Base-by-base conservation (phyloP, 2,329 filamentous ascomycete genomes). In the Fusarium gaditjirri region DNA sequence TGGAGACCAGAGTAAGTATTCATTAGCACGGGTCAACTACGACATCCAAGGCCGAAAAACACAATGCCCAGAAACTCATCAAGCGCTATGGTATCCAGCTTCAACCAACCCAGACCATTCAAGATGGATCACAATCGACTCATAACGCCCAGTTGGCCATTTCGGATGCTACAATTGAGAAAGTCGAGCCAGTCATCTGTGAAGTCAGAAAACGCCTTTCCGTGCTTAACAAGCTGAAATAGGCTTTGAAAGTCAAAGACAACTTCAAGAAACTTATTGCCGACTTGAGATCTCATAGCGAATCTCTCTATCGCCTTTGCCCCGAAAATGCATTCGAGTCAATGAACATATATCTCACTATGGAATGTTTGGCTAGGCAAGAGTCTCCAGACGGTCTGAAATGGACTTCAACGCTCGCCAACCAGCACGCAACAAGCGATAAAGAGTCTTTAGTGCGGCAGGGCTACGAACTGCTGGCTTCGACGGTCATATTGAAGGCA, bases 341-440 rank as follows among this genome's bases (percentile, higher is more conserved):
- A 0, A 44, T 44, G 43, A 44, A 44, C 43, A 27, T 27, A 10
- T 44, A 44, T 21, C 43, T 44, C 17, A 27, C 43, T 7, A 27
- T 27, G 25, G 43, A 44, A 13, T 44, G 43, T 4, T 3, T 44
- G 25, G 43, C 43, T 3, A 14, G 17, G 4, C 43, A 44, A 3
- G 43, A 44, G 25, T 44, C 12, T 8, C 43, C 43, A 10, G 25
- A 44, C 11, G 25, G 17, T 14, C 43, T 44, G 3, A 44, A 44
- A 12, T 27, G 43, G 43, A 27, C 43, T 10, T 44, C 43, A 10
- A 5, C 25, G 10, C 17, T 44, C 1, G 43, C 43, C 3, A 44
- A 17, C 0, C 25, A 27, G 3, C 8, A 44, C 4, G 43, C 43
- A 14, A 0, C 5, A 10, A 2, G 13, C 12, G 43, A 44, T 5